Percentiles rank a stretch among this genome's conserved stretches.
Conservation (phyloP, 345 rosid genomes). For the Dovyalis caffra region DNA sequence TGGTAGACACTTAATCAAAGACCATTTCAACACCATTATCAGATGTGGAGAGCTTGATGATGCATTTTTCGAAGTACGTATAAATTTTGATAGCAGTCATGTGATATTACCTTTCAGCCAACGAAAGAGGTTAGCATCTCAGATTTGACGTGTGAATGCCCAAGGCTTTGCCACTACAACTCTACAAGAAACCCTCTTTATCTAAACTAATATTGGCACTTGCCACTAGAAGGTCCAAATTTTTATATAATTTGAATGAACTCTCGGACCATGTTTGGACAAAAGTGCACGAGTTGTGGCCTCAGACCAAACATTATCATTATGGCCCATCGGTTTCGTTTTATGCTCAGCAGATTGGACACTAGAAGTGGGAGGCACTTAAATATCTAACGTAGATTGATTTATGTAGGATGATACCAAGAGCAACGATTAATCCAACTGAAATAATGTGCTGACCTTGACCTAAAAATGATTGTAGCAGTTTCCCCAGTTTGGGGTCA, state of each 20-base stretch:
- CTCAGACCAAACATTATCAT: background rate
- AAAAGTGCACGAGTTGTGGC: background rate
- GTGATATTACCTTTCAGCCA: no score
- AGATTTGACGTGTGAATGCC: background rate
- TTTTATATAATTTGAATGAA: background rate
- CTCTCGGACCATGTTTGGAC: background rate
- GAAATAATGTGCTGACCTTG: background rate
- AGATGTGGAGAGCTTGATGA: no score
- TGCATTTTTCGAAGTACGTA: no score
- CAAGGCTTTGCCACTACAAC: background rate
- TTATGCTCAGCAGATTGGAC: background rate
- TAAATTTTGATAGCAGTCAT: no score
- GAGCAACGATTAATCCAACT: background rate
- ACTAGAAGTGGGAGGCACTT: background rate
- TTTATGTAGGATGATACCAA: background rate
- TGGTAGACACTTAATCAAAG: background rate
- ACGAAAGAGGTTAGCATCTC: no score
- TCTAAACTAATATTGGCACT: background rate
- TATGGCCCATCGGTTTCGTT: background rate
- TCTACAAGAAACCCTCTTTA: background rate
- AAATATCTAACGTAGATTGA: background rate
- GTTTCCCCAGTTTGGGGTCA: background rate
- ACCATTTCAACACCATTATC: no score
- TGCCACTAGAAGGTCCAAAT: background rate
- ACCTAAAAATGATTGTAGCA: background rate